Evolutionary conservation across 768 basidiomycete species (phyloP).

Genomic region (Chalciporus chontae): DNA sequence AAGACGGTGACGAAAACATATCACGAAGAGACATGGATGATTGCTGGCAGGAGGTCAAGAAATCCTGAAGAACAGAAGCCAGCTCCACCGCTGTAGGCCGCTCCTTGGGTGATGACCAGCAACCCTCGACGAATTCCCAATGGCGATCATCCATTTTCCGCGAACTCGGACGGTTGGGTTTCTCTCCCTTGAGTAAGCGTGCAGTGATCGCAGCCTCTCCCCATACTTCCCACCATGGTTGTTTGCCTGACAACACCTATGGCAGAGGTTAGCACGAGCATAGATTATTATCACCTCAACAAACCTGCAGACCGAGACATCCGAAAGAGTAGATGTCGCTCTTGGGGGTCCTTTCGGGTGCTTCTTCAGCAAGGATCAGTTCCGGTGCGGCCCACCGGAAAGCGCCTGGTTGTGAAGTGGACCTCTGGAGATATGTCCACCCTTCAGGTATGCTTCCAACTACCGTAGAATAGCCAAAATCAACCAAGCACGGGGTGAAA

Average conservation of each 20-base stretch:
- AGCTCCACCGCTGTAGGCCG: neutral
- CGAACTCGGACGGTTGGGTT: neutral
- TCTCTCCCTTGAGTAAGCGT: neutral
- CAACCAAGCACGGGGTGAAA: slow-evolving; percentile 37
- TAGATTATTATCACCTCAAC: no score
- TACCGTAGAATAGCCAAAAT: slow-evolving; percentile 39
- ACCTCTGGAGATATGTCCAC: slow-evolving; percentile 4
- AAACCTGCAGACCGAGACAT: slow-evolving; percentile 26
- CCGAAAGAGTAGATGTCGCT: slow-evolving; percentile 8
- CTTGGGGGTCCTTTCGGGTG: neutral
- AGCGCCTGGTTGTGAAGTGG: slow-evolving; percentile 31
- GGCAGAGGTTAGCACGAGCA: no score
- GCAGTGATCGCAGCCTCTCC: slow-evolving; percentile 1
- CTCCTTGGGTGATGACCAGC: neutral
- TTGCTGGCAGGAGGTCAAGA: no score
- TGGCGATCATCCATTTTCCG: neutral
- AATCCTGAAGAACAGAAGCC: no score
- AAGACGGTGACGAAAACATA: no score
- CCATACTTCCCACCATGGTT: slow-evolving; percentile 5
- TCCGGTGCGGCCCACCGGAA: slow-evolving; percentile 38
- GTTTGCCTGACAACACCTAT: slow-evolving; percentile 6
- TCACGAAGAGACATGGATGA: no score
- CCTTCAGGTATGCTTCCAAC: slow-evolving; percentile 5
- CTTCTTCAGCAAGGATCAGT: neutral
- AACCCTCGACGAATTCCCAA: slow-evolving; percentile 5